Conservation (phyloP, 1,284 basidiomycete genomes). For the Trichosporon ovoides region DNA sequence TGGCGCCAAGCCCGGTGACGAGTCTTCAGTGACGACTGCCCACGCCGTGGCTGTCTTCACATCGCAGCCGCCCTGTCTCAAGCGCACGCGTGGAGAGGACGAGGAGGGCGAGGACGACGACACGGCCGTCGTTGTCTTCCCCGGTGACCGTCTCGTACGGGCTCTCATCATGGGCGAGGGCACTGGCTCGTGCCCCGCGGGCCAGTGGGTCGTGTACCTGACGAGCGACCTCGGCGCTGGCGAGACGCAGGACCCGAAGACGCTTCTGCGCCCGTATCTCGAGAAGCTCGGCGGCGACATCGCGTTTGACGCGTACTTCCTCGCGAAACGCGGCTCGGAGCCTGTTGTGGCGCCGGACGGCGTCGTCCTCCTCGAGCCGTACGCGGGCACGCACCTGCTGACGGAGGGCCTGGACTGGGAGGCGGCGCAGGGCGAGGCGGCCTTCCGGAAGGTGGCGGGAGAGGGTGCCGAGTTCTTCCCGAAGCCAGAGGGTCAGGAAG, state of each 20-base stretch:
- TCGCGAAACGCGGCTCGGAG: neutral
- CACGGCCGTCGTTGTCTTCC: constrained; percentile 73
- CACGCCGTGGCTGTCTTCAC: constrained; percentile 67
- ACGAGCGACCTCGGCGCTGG: constrained; percentile 11
- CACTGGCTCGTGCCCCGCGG: constrained; percentile 75
- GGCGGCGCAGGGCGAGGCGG: constrained; percentile 34
- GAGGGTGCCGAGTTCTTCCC: constrained; percentile 48
- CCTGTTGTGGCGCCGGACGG: neutral
- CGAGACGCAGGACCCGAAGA: constrained; percentile 4
- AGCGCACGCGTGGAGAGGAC: constrained; percentile 19
- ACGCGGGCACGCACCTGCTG: constrained; percentile 27
- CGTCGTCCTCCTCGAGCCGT: constrained; percentile 30
- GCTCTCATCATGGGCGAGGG: constrained; percentile 74
- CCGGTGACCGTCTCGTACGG: constrained; percentile 59
- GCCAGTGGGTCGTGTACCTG: constrained; percentile 62
- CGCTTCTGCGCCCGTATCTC: constrained; percentile 29
- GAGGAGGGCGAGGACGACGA: constrained; percentile 53
- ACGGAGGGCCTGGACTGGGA: constrained; percentile 46
- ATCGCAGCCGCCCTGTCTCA: constrained; percentile 32
- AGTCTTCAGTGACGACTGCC: constrained; percentile 44
- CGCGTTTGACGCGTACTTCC: neutral
- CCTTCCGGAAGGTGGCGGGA: constrained; percentile 32
- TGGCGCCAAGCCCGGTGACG: constrained; percentile 26
- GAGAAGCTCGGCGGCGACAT: constrained; percentile 16
- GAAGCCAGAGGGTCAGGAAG: constrained; percentile 50